These are phyloP conservation scores for Skeletonema tropicum DNA, from an alignment of 108 stramenopile species.

Conservation along the genomic window DNA sequence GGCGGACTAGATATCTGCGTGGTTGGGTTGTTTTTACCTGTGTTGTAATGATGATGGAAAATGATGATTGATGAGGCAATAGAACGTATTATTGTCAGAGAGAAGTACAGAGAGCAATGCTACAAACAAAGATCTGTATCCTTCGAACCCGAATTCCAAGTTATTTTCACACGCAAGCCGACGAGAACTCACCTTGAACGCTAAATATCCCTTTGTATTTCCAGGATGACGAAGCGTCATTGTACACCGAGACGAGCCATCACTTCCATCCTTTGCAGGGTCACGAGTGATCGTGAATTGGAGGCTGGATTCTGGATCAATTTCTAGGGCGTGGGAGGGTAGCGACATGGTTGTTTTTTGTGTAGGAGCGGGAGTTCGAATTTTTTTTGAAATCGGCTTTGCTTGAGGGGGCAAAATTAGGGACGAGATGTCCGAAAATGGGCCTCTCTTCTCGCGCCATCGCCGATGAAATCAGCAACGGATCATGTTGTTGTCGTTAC, in stretches of 20 bases:
- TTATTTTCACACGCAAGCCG: background rate
- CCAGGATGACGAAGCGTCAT: constrained; percentile 82
- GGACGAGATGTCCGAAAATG: background rate
- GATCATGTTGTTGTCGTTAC: background rate
- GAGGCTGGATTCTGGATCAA: constrained; percentile 73
- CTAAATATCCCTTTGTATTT: constrained; percentile 58
- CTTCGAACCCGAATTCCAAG: background rate
- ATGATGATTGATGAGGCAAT: background rate
- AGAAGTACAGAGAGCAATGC: background rate
- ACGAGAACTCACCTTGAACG: constrained; percentile 76
- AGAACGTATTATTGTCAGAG: background rate
- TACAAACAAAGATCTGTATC: too few species aligned
- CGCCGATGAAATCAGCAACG: background rate
- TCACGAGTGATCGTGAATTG: constrained; percentile 69
- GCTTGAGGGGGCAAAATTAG: background rate
- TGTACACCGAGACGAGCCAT: constrained; percentile 64
- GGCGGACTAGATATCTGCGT: constrained; percentile 89
- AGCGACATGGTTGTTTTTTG: constrained; percentile 10
- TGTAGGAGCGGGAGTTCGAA: background rate
- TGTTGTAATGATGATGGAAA: background rate
- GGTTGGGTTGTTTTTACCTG: constrained; percentile 94
- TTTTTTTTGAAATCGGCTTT: background rate
- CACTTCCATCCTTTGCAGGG: constrained; percentile 25
- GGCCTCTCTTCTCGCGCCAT: background rate
- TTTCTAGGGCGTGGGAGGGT: constrained; percentile 57